Base-by-base conservation (phyloP, 495 filamentous ascomycete species). In the Lophiotrema nucula region DNA sequence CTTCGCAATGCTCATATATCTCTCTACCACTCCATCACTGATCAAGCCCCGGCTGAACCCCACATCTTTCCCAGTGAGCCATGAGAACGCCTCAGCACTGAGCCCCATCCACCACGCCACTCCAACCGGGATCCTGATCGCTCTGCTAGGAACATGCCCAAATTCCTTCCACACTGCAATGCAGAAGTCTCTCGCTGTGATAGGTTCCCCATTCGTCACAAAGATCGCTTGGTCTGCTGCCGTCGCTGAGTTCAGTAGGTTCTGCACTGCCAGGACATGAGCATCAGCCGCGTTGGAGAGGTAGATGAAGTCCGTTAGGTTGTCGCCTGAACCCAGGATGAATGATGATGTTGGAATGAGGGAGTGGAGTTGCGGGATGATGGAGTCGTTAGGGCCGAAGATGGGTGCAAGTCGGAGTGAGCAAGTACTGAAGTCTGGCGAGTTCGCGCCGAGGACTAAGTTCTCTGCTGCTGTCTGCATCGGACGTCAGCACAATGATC, bases 151-250 rank as follows among this genome's bases (percentile, higher is more conserved):
- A 5, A 71, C 70, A 66, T 85, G 83, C 12, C 76, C 78, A 49
- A 85, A 85, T 49, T 82, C 72, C 8, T 69, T 74, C 83, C 83
- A 85, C 22, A 86, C 72, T 12, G 73, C 74, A 4, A 84, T 68
- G 47, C 82, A 80, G 53, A 86, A 82, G 66, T 82, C 78, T 26
- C 84, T 76, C 61, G 85, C 83, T 19, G 80, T 67, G 25, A 84
- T 76, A 16, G 79, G 81, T 61, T 86, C 77, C 47, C 84, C 79
- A 56, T 86, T 87, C 44, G 81, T 79, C 27, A 87, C 80, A 68
- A 83, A 85, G 62, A 86, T 82, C 15, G 76, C 79, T 56, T 85
- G 75, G 0, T 84, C 84, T 0, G 83, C 80, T 21, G 82, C 82
- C 6, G 80, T 82, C 35, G 67, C 74, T 0, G 74, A 72, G 3